phyloP scores from a whole-genome alignment of 2,329 filamentous ascomycete genomes.

The Sarocladiaceae sp. region DNA sequence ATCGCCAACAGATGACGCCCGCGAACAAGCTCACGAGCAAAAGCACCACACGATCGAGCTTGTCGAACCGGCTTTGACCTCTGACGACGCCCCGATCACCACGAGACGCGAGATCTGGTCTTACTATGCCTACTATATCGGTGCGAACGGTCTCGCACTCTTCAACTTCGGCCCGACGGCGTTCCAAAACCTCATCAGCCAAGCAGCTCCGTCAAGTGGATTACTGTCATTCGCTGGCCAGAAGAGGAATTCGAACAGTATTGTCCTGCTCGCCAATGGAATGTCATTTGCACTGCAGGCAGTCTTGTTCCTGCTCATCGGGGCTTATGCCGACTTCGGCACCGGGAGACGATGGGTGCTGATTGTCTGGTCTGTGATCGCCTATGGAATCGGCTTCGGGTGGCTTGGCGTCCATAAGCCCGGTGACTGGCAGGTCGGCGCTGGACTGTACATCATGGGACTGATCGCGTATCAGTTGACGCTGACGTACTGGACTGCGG shows the following conservation, averaged over 20 bases:
- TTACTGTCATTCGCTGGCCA: conserved; percentile 50
- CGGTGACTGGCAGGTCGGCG: conserved; percentile 52
- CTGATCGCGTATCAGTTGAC: conserved; percentile 61
- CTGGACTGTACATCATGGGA: conserved; percentile 60
- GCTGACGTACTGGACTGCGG: conserved; percentile 63
- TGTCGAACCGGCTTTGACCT: not conserved
- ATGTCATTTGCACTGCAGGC: conserved; percentile 63
- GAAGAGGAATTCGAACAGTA: conserved; percentile 55
- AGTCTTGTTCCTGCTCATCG: conserved; percentile 45
- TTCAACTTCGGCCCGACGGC: conserved; percentile 61
- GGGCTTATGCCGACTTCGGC: conserved; percentile 57
- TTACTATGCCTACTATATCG: conserved; percentile 50
- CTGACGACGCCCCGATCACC: not conserved
- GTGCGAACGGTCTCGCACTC: conserved; percentile 55
- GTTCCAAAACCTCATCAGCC: conserved; percentile 57
- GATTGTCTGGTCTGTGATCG: conserved; percentile 52
- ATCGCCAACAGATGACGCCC: not conserved
- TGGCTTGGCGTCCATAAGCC: conserved; percentile 60
- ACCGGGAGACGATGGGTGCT: conserved; percentile 57
- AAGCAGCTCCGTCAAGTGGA: conserved; percentile 48
- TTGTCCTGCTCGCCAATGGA: conserved; percentile 60
- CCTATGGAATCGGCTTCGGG: conserved; percentile 58
- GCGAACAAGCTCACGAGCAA: not conserved
- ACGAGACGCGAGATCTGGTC: conserved; percentile 6
- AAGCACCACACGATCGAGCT: not conserved